phyloP scores from a whole-genome alignment of 78 protist genomes.

The Creolimax fragrantissima region DNA sequence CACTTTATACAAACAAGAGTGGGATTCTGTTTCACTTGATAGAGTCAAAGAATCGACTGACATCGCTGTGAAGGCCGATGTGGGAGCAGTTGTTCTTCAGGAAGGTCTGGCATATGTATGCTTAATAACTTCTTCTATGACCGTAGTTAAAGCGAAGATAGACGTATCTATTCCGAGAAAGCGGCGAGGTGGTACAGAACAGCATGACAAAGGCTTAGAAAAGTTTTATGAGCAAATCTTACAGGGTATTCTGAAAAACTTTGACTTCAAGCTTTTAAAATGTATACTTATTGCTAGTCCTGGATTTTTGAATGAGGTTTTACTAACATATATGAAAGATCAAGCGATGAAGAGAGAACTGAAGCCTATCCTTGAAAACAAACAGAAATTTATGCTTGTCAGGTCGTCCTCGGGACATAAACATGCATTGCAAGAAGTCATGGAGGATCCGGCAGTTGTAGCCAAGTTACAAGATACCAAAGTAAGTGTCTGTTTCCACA shows the following conservation, averaged over 20 bases:
- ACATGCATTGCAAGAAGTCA: slow-evolving; percentile 68
- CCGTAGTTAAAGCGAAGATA: slow-evolving; percentile 55
- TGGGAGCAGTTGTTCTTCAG: slow-evolving; percentile 55
- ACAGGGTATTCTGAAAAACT: slow-evolving; percentile 54
- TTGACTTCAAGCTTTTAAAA: slow-evolving; percentile 71
- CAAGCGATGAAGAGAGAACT: slow-evolving; percentile 22
- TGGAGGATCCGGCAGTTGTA: slow-evolving; percentile 49
- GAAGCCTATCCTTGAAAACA: slow-evolving; percentile 33
- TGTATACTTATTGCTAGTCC: slow-evolving; percentile 72
- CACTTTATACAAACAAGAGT: slow-evolving; percentile 44
- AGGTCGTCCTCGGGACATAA: slow-evolving; percentile 76
- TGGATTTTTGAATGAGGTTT: slow-evolving; percentile 44
- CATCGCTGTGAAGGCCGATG: slow-evolving; percentile 56
- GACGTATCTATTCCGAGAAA: slow-evolving; percentile 46
- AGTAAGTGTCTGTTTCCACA: slow-evolving; percentile 10
- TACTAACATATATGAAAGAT: not conserved
- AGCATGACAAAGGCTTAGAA: not conserved
- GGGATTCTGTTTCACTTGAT: slow-evolving; percentile 67
- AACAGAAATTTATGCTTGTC: slow-evolving; percentile 53
- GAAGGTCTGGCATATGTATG: slow-evolving; percentile 62
- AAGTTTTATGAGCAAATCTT: slow-evolving; percentile 53
- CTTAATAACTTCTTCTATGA: slow-evolving; percentile 63
- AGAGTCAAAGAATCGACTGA: slow-evolving; percentile 60
- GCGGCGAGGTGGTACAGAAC: not conserved
- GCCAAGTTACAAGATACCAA: slow-evolving; percentile 57